phyloP scores from a whole-genome alignment of 1,139 yeast species.

The Candida smagusa region DNA sequence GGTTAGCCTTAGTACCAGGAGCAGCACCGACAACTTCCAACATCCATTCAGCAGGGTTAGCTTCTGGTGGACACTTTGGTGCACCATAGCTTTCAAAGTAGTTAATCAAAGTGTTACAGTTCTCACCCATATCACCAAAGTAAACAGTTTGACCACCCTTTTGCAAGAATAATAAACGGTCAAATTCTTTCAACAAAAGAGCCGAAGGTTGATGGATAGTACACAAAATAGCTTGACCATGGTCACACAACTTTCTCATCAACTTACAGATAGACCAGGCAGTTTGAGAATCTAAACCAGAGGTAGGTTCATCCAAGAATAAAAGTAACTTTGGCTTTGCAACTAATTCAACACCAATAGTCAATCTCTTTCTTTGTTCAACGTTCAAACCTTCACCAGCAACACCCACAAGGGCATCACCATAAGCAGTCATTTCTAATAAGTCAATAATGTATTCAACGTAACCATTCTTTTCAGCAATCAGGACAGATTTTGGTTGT shows the following conservation, averaged over 20 bases:
- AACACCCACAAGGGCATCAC: slow-evolving; percentile 82
- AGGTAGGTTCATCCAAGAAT: slow-evolving; percentile 89
- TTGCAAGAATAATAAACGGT: slow-evolving; percentile 66
- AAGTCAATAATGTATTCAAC: slow-evolving; percentile 69
- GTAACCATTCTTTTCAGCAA: slow-evolving; percentile 60
- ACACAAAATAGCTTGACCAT: slow-evolving; percentile 81
- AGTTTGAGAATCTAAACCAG: slow-evolving; percentile 89
- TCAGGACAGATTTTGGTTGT: slow-evolving; percentile 56
- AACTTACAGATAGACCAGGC: slow-evolving; percentile 84
- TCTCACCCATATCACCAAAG: slow-evolving; percentile 74
- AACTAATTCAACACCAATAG: slow-evolving; percentile 83
- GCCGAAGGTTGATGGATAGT: slow-evolving; percentile 87
- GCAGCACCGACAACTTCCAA: slow-evolving; percentile 78
- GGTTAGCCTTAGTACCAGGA: slow-evolving; percentile 42
- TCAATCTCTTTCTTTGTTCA: slow-evolving; percentile 81
- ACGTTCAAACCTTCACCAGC: slow-evolving; percentile 78
- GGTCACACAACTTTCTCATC: slow-evolving; percentile 69
- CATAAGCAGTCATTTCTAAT: slow-evolving; percentile 69
- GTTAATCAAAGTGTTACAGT: slow-evolving; percentile 55
- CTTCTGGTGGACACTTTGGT: slow-evolving; percentile 52
- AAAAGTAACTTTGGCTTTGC: slow-evolving; percentile 81
- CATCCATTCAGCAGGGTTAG: slow-evolving; percentile 87
- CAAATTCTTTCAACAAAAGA: slow-evolving; percentile 70
- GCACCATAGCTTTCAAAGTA: slow-evolving; percentile 75
- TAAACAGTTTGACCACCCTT: slow-evolving; percentile 78